Conservation (phyloP, 495 filamentous ascomycete species). For the Lophiostoma macrostomum region DNA sequence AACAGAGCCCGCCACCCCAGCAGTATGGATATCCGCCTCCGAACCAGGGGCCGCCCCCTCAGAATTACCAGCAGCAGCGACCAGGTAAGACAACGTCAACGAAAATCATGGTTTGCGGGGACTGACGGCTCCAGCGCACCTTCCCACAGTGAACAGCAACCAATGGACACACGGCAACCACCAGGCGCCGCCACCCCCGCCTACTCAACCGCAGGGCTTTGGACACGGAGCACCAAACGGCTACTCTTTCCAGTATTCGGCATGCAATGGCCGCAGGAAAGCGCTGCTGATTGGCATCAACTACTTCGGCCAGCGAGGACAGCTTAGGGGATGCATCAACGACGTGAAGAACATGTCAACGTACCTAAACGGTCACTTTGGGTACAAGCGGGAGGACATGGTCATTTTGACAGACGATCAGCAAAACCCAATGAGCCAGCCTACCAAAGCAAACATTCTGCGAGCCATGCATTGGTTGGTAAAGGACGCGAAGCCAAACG, state of each 20-base stretch:
- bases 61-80: constrained; percentile 4
- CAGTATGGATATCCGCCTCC: constrained; percentile 31
- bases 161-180: constrained; percentile 33
- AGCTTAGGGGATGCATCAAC: constrained; percentile 94
- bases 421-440: constrained; percentile 94
- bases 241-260: constrained; percentile 87
- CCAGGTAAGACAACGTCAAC: constrained; percentile 8
- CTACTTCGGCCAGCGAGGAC: constrained; percentile 90
- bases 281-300: constrained; percentile 96
- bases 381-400: constrained; percentile 96
- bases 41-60: constrained; percentile 9
- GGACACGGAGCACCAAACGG: constrained; percentile 72
- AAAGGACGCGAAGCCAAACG: constrained; percentile 89
- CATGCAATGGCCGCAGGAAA: constrained; percentile 87
- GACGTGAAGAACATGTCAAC: constrained; percentile 97
- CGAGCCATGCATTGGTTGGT: constrained; percentile 98
- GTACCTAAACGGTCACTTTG: constrained; percentile 86
- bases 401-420: constrained; percentile 96
- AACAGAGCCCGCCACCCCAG: constrained; percentile 30
- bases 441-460: constrained; percentile 92
- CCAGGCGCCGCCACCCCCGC: constrained; percentile 57
- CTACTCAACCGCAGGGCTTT: constrained; percentile 61
- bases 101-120: background rate
- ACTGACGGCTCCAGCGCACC: background rate
- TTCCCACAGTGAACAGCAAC: constrained; percentile 31